Percentiles rank a stretch among this genome's conserved stretches.
Conservation (phyloP, 169 alveolate genomes). For the Cyclospora cayetanensis region DNA sequence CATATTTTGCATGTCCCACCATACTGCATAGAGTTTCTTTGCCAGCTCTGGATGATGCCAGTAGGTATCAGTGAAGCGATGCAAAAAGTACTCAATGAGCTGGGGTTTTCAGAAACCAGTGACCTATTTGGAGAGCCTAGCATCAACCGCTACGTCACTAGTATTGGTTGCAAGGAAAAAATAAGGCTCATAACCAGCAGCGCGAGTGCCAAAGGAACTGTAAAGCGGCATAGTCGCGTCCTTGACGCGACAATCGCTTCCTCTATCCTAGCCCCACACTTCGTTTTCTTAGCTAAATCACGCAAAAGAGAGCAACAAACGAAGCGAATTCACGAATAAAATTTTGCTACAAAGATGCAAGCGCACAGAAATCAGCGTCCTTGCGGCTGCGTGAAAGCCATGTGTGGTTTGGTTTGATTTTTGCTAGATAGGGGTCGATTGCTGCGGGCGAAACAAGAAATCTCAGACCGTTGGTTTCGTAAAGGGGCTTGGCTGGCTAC, state of each 20-base stretch:
- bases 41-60: background rate
- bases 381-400: no score
- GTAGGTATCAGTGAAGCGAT: background rate
- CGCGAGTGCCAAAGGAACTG: background rate
- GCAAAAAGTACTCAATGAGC: background rate
- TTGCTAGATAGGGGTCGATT: no score
- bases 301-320: background rate
- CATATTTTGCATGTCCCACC: background rate
- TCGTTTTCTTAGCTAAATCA: background rate
- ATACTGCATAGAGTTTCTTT: background rate
- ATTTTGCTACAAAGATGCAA: no score
- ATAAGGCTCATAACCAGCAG: background rate
- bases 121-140: background rate
- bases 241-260: no score
- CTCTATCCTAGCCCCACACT: background rate
- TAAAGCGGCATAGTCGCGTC: background rate
- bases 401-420: no score
- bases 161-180: background rate
- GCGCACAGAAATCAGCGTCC: no score
- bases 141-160: background rate
- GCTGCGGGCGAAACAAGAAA: no score
- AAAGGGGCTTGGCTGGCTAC: no score
- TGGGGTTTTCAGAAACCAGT: background rate
- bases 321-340: background rate
- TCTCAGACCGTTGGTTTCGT: no score